Evolutionary conservation across 306 rosid species (phyloP), one percentile per base, ranked within the genome.

Genomic region (Prinsepia uniflora): DNA sequence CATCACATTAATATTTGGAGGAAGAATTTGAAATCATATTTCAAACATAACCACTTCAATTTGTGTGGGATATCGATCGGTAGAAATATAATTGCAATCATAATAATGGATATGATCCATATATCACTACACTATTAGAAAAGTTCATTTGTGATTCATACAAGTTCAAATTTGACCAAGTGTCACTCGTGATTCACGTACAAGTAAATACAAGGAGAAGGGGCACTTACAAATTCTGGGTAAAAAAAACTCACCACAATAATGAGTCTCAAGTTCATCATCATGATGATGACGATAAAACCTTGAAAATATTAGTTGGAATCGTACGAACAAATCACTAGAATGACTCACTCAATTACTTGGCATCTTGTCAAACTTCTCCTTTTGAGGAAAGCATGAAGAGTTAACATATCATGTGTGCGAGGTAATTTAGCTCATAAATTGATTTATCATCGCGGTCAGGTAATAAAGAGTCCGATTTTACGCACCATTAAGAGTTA

Each of bases 111-210:
- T 24, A 24, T 24, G 30, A 24, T 24, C 30, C 30, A 24, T 24
- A 24, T 24, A 24, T 24, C 30, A 24, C 30, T 24, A 30, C 20
- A 6, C 64, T 34, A 59, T 6, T 14, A 14, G 6, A 14, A 34
- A 59, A 13, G 8, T 24, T 24, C 30, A 24, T 24, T 24, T 24
- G 30, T 24, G 8, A 6, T 34, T 59, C 63, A 57, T 34, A 8
- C 11, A 34, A 17, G 22, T 61, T 46, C 66, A 61, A 61, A 39
- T 61, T 61, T 61, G 66, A 61, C 65, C 64, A 0, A 59, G 64
- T 59, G 43, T 59, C 64, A 34, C 65, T 39, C 65, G 15, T 61
- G 65, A 39, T 36, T 61, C 65, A 39, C 14, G 47, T 13, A 12
- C 54, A 22, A 13, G 69, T 45, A 65, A 44, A 45, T 44, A 36